phyloP scores from a whole-genome alignment of 2,329 filamentous ascomycete species.

The Xylariales sp. region DNA sequence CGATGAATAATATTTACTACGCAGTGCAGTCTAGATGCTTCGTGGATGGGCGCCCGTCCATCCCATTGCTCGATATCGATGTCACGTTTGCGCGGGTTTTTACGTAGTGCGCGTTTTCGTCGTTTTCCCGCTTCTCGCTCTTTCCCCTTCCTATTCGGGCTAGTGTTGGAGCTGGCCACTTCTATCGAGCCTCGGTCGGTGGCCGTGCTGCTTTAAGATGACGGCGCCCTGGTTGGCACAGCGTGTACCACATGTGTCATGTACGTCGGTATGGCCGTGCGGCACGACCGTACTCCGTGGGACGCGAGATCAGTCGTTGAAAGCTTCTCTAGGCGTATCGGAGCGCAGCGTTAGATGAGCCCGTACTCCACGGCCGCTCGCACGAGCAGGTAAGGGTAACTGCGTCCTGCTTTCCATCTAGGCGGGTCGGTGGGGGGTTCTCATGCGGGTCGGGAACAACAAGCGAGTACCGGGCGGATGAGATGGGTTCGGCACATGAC shows the following conservation, averaged over 20 bases:
- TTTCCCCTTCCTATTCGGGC: too few relatives aligned
- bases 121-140: too few relatives aligned
- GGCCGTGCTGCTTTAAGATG: not conserved
- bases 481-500: not conserved
- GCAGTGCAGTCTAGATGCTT: too few relatives aligned
- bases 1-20: too few relatives aligned
- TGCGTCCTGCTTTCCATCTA: conserved; percentile 8
- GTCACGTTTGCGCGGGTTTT: too few relatives aligned
- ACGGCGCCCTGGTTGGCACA: not conserved
- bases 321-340: not conserved
- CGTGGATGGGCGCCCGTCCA: too few relatives aligned
- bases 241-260: too few relatives aligned
- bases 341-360: not conserved
- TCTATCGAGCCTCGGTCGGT: not conserved
- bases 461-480: not conserved
- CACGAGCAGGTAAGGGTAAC: conserved; percentile 14
- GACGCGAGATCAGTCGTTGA: not conserved
- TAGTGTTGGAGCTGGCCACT: too few relatives aligned
- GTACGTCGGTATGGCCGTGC: too few relatives aligned
- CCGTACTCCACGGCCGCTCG: not conserved
- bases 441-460: not conserved
- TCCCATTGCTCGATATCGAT: too few relatives aligned
- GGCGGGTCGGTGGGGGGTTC: conserved; percentile 9
- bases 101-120: too few relatives aligned
- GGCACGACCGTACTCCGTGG: not conserved